Evolutionary conservation across 768 basidiomycete species (phyloP), one percentile per base, ranked within the genome.

Genomic region (Boletus subcaerulescens): DNA sequence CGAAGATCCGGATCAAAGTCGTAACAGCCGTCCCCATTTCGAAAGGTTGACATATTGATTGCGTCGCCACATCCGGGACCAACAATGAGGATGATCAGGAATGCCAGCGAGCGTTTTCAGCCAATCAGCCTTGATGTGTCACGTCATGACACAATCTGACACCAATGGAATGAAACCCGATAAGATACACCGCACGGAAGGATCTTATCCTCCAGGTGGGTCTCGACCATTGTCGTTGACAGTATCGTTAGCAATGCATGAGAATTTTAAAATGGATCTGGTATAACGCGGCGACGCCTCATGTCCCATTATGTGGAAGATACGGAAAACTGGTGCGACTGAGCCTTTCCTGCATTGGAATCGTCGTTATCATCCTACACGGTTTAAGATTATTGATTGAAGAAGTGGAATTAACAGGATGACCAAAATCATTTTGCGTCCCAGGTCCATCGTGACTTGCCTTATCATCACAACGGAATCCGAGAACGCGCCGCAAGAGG

Each of bases 111-210:
- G 11, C 35, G 0, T 22, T 41, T 52, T 26, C 20, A 33, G 8
- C 24, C 31, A 36, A 53, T 47, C 40, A 49, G 18, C 35, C 11
- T 7, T 35, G 38, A 42, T 41, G 42, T 42, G 38, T 47, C 51
- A 50, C 15, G 48, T 35, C 20, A 52, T 39, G 46, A 49, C 50
- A 40, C 18, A 14, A 38, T 13, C 32, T 18, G 17, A 22, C 40
- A 36, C 20, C 3, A 36, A 35, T 11, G 8, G 6, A 8, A 29
- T 29, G 8, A 41, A 45, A 24, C 32, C 43, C 35, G 43, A 33
- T 51, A 45, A 51, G 51, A 51, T 50, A 45, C 36, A 26, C 42
- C 33, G 13, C 0, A 44, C 57, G 61, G 61, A 52, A 61, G 62
- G 62, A 58, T 55, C 55, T 58, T 57, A 53, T 51, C 62, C 53